A percentile compares a stretch with the other conserved stretches of the same genome.
These are phyloP conservation scores for Bassia scoparia DNA, from an alignment of 148 eudicot genomes.

Conservation along the genomic window DNA sequence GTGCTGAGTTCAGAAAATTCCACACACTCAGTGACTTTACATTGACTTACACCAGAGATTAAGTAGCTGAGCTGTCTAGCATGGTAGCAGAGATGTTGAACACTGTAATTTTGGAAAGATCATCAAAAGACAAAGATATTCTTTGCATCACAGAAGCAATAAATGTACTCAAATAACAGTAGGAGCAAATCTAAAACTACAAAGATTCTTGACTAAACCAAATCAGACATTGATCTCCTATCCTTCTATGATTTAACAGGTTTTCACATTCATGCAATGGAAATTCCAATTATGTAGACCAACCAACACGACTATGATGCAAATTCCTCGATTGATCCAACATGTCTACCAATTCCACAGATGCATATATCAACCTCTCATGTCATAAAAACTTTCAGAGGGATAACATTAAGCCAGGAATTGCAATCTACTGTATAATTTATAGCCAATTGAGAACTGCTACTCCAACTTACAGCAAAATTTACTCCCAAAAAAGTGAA, in stretches of 20 bases:
- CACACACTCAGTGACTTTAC: background rate
- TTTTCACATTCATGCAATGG: background rate
- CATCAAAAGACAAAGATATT: background rate
- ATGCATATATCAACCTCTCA: conserved; percentile 1
- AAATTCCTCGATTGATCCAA: background rate
- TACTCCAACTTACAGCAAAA: background rate
- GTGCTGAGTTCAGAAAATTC: background rate
- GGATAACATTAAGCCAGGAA: background rate
- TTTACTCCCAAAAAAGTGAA: background rate
- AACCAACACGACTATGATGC: background rate
- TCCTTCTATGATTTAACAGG: background rate
- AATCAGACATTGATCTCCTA: background rate
- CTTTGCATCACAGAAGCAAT: background rate
- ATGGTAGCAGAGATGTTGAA: background rate
- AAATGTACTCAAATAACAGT: conserved; percentile 4
- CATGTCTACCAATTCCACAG: background rate
- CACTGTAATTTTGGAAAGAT: background rate
- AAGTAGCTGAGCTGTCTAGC: background rate
- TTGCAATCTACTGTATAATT: background rate
- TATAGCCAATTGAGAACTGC: background rate
- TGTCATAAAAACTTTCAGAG: background rate
- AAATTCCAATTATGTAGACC: background rate
- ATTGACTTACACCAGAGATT: background rate
- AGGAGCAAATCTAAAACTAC: conserved; percentile 11
- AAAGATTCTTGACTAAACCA: conserved; percentile 4